These are phyloP conservation scores for Rhizoctonia solani DNA, from an alignment of 1,284 basidiomycete species.

Conservation along the genomic window DNA sequence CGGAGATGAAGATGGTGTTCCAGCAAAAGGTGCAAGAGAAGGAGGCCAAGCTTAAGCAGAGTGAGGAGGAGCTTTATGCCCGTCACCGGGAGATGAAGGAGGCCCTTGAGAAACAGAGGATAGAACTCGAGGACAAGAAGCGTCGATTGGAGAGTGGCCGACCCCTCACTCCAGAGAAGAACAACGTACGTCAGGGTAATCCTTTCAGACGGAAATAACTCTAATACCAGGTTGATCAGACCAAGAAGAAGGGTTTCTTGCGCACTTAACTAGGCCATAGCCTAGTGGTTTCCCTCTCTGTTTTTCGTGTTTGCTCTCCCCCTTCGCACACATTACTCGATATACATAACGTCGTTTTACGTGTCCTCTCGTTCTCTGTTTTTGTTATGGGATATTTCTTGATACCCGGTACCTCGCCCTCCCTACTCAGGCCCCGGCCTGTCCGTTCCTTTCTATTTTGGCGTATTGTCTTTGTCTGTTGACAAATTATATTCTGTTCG, in stretches of 20 bases:
- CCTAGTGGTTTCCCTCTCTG: neutral
- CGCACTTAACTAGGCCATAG: slow-evolving; percentile 54
- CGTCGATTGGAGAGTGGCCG: slow-evolving; percentile 91
- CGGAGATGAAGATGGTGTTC: slow-evolving; percentile 99
- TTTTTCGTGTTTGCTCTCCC: slow-evolving; percentile 10
- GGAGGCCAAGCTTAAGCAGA: slow-evolving; percentile 96
- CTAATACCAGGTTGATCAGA: slow-evolving; percentile 50
- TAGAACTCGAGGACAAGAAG: slow-evolving; percentile 98
- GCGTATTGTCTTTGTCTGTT: slow-evolving; percentile 22
- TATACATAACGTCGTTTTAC: slow-evolving; percentile 36
- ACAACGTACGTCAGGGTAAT: slow-evolving; percentile 42
- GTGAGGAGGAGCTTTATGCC: slow-evolving; percentile 95
- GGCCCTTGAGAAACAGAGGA: slow-evolving; percentile 93
- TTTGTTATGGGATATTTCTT: slow-evolving; percentile 35
- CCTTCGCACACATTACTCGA: slow-evolving; percentile 25
- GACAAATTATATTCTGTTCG: slow-evolving; percentile 30
- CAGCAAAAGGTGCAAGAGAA: slow-evolving; percentile 99
- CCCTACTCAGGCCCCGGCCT: slow-evolving; percentile 1
- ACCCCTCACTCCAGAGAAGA: slow-evolving; percentile 93
- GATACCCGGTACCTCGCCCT: slow-evolving; percentile 32
- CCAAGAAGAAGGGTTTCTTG: slow-evolving; percentile 77
- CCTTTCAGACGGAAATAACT: neutral
- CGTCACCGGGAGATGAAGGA: slow-evolving; percentile 99
- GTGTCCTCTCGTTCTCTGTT: slow-evolving; percentile 25
- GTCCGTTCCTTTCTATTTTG: slow-evolving; percentile 27